Evolutionary conservation across 352 stramenopile genomes (phyloP), one percentile per base, ranked within the genome.

Genomic region (Pythium sp.): DNA sequence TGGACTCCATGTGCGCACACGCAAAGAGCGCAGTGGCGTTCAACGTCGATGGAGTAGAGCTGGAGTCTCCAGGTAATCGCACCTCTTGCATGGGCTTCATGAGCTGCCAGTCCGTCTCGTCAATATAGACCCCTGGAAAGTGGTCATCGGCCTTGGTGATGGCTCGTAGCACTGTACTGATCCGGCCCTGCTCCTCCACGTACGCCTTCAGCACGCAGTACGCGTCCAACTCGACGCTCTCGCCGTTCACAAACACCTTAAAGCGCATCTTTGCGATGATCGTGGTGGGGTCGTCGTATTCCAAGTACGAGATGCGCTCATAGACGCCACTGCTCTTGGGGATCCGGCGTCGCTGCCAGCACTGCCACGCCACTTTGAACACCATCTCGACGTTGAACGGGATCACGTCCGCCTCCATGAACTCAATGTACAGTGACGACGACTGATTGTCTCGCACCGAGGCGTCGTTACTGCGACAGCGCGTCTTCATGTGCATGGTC

Each of bases 71-170:
- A 11, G 34, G 8, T 38, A 38, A 8, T 5, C 7, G 41, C 7
- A 5, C 20, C 8, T 61, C 51, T 7, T n/a, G 26, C 12, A 54
- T 15, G 1, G 62, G 62, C 8, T 43, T 28, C 26, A 64, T 57
- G 15, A 64, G n/a, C 30, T 58, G 32, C 64, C 64, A 69, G 58
- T 60, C 64, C 7, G 28, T 58, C 58, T 69, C 64, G 43, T 69
- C 64, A 24, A 64, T 64, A 30, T 64, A 64, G 58, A 69, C 56
- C 1, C 64, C 64, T 20, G 55, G 64, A 24, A 69, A 69, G 24
- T 69, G 64, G 1, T 9, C 28, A 11, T 69, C 64, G 0, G 32
- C n/a, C 30, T 59, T 64, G 28, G 64, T 60, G 12, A 58, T 38
- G 5, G 18, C 41, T 24, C 56, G 56, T 28, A 58, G 12, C 11